phyloP scores from a whole-genome alignment of 768 basidiomycete genomes.

The Mrakia gelida region DNA sequence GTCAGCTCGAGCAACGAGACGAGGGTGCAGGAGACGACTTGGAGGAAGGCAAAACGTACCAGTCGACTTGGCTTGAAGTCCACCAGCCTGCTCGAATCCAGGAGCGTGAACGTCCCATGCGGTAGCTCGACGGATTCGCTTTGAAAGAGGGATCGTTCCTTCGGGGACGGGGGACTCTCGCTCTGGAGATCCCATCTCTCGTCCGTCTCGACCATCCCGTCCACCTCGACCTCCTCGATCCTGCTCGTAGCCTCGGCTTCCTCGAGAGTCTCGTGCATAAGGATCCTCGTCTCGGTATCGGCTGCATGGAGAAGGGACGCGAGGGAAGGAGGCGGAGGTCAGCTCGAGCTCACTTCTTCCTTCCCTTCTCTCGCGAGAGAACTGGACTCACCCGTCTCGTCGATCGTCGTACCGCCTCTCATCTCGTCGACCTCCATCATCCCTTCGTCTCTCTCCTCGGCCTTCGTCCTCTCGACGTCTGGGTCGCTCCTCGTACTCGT shows the following conservation, averaged over 20 bases:
- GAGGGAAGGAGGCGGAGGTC: not conserved
- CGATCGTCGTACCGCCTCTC: slow-evolving; percentile 27
- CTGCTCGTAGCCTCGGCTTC: slow-evolving; percentile 35
- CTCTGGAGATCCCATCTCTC: slow-evolving; percentile 60
- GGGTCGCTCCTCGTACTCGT: slow-evolving; percentile 28
- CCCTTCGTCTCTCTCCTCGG: not conserved
- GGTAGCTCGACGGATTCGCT: slow-evolving; percentile 80
- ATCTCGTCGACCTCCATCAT: slow-evolving; percentile 11
- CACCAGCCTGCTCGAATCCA: slow-evolving; percentile 90
- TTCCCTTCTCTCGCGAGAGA: not conserved
- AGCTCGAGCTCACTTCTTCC: not conserved
- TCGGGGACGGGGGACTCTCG: slow-evolving; percentile 86
- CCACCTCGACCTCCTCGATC: slow-evolving; percentile 46
- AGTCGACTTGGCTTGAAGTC: slow-evolving; percentile 97
- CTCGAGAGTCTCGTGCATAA: not conserved
- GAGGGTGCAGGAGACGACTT: slow-evolving; percentile 6
- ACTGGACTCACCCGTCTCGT: slow-evolving; percentile 17
- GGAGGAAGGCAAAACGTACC: slow-evolving; percentile 51
- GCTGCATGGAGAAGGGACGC: not conserved
- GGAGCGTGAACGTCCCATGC: slow-evolving; percentile 96
- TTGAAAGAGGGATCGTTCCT: slow-evolving; percentile 71
- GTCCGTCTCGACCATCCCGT: slow-evolving; percentile 45
- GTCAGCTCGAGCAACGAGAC: slow-evolving; percentile 2
- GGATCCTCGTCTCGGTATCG: slow-evolving; percentile 23
- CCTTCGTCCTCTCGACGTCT: slow-evolving; percentile 3